Percentiles rank a stretch among this genome's conserved stretches.
phyloP scores from a whole-genome alignment of 108 stramenopile genomes.

The Nitzschia palea region DNA sequence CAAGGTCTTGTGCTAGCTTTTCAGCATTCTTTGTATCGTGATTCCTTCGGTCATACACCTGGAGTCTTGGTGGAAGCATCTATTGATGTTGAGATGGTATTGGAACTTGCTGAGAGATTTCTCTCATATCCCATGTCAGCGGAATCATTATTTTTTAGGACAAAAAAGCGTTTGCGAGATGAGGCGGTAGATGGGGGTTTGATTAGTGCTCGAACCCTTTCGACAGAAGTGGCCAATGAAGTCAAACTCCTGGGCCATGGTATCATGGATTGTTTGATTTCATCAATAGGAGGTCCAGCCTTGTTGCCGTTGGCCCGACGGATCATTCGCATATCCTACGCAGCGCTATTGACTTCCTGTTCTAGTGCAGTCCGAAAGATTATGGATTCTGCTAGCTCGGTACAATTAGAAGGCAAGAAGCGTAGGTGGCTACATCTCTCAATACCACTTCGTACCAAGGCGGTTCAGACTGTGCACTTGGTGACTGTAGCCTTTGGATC shows the following conservation, averaged over 20 bases:
- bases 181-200: slow-evolving; percentile 42
- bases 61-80: slow-evolving; percentile 3
- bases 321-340: slow-evolving; percentile 40
- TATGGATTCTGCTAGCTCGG: slow-evolving; percentile 36
- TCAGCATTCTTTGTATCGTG: slow-evolving; percentile 5
- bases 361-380: slow-evolving; percentile 34
- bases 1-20: slow-evolving; percentile 17
- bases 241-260: slow-evolving; percentile 41
- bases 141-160: slow-evolving; percentile 40
- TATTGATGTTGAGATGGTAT: slow-evolving; percentile 19
- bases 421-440: slow-evolving; percentile 50
- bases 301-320: slow-evolving; percentile 38
- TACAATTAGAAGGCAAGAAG: slow-evolving; percentile 36
- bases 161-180: slow-evolving; percentile 49
- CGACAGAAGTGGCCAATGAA: slow-evolving; percentile 27
- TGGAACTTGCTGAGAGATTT: slow-evolving; percentile 37
- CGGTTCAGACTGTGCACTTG: slow-evolving; percentile 24
- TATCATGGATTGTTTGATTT: slow-evolving; percentile 25
- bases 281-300: slow-evolving; percentile 24
- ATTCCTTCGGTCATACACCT: not conserved
- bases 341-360: slow-evolving; percentile 43
- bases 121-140: slow-evolving; percentile 50
- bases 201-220: slow-evolving; percentile 35
- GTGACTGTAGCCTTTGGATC: slow-evolving; percentile 28
- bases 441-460: slow-evolving; percentile 25